Evolutionary conservation across 2,329 filamentous ascomycete genomes (phyloP), one percentile per base, ranked within the genome.

Genomic region (Diaporthe sp.): DNA sequence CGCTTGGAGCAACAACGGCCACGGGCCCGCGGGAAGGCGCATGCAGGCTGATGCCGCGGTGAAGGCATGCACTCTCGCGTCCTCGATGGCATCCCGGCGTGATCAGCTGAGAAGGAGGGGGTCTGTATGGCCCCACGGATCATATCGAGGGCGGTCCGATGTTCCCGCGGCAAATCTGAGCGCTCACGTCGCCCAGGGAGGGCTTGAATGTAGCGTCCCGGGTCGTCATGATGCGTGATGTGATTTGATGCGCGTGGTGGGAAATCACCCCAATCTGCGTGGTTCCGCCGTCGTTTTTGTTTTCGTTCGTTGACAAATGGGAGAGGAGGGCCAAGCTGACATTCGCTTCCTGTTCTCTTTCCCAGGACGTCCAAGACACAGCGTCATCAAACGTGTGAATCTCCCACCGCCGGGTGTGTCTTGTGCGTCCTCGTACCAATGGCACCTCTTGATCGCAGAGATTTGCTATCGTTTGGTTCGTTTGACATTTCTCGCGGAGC

Each of bases 231-330:
- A 51, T 34, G 59, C 61, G 31, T 39, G 49, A 55, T 42, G n/a
- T 55, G 65, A 69, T 69, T 53, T 42, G 65, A 69, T 55, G 65
- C 17, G 13, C 7, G 31, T 2, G 8, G 46, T 37, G 59, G 17
- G 69, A 34, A 67, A 69, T 75, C 28, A 72, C 28, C 65, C 31
- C 49, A 57, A 55, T 28, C 55, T 74, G 62, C 72, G 65, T 25
- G 65, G 42, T 70, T 68, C 71, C 71, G 74, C 37, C 19, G 31
- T 25, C 34, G 49, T 31, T 51, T 34, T 44, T 59, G 28, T 46
- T 37, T 44, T 70, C 71, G 65, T 51, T 74, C 37, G 51, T 69
- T 9, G 37, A 44, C 74, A 74, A 74, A 70, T 65, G 57, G 57
- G 65, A 73, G 42, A 51, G 37, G 49, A 39, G 65, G 59, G 39